Conservation (phyloP, 225 moss, liverwort and hornwort genomes). For the Pseudisothecium myosuroides region DNA sequence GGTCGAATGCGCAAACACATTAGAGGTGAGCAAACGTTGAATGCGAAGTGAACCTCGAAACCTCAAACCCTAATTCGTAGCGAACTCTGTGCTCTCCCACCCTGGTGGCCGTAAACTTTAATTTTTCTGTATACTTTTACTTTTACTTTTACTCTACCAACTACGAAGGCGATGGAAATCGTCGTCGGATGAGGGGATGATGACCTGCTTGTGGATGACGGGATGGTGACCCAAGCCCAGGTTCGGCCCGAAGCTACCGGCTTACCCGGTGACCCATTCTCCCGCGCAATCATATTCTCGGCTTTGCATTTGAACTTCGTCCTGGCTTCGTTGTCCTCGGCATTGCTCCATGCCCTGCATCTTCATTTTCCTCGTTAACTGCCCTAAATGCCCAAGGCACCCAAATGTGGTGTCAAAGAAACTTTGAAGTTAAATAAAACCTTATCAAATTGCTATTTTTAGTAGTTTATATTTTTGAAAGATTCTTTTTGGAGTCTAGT, state of each 20-base stretch:
- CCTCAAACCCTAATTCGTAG: conserved; percentile 9
- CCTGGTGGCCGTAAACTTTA: not conserved
- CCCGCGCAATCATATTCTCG: no score
- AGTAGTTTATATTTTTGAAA: no score
- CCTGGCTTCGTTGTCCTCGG: no score
- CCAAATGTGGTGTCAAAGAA: no score
- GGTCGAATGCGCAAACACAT: not conserved
- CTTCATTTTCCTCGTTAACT: not conserved
- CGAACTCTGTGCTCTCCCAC: not conserved
- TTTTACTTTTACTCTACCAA: no score
- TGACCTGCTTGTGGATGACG: no score
- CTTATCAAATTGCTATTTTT: no score
- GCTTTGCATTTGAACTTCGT: not conserved
- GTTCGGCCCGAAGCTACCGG: not conserved
- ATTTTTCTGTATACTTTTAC: not conserved
- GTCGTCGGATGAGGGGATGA: no score
- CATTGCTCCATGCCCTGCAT: not conserved
- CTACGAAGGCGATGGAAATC: not conserved
- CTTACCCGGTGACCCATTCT: not conserved
- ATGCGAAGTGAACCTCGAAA: not conserved
- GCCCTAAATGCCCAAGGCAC: no score
- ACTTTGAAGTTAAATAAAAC: no score
- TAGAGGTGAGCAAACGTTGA: not conserved
- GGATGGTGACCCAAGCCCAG: not conserved
- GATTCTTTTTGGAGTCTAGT: no score